phyloP scores from a whole-genome alignment of 805 yeast species.

The Saturnispora sekii region DNA sequence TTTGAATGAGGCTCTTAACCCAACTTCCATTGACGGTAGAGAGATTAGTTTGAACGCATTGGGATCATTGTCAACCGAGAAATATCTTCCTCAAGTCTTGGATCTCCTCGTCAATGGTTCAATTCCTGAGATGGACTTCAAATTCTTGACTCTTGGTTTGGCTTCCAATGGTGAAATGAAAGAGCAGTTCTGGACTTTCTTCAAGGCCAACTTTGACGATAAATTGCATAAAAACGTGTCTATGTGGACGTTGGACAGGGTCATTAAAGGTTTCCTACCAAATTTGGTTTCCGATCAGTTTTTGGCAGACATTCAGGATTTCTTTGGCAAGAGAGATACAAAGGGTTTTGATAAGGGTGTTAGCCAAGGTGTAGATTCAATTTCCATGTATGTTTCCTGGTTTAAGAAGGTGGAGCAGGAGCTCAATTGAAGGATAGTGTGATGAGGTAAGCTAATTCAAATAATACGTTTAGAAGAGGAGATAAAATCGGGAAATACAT shows the following conservation, averaged over 20 bases:
- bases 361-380: conserved; percentile 45
- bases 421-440: too few relatives aligned
- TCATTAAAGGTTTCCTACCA: conserved; percentile 28
- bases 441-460: too few relatives aligned
- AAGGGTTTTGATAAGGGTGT: conserved; percentile 51
- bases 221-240: conserved; percentile 32
- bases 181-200: conserved; percentile 37
- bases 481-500: too few relatives aligned
- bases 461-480: too few relatives aligned
- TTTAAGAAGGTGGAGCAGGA: conserved; percentile 31
- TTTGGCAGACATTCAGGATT: conserved; percentile 29
- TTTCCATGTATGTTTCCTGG: conserved; percentile 45
- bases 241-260: conserved; percentile 28
- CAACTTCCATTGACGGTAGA: conserved; percentile 46
- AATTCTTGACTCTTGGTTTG: conserved; percentile 38
- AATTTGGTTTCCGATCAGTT: conserved; percentile 28
- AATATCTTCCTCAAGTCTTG: conserved; percentile 32
- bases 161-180: conserved; percentile 38
- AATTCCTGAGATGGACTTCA: conserved; percentile 51
- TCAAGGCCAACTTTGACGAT: conserved; percentile 36
- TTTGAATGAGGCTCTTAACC: conserved; percentile 37
- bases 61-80: conserved; percentile 34
- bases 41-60: conserved; percentile 50
- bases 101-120: conserved; percentile 32
- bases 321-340: conserved; percentile 38